These are phyloP conservation scores for Aphanomyces invadans DNA, from an alignment of 352 stramenopile species.

Conservation along the genomic window DNA sequence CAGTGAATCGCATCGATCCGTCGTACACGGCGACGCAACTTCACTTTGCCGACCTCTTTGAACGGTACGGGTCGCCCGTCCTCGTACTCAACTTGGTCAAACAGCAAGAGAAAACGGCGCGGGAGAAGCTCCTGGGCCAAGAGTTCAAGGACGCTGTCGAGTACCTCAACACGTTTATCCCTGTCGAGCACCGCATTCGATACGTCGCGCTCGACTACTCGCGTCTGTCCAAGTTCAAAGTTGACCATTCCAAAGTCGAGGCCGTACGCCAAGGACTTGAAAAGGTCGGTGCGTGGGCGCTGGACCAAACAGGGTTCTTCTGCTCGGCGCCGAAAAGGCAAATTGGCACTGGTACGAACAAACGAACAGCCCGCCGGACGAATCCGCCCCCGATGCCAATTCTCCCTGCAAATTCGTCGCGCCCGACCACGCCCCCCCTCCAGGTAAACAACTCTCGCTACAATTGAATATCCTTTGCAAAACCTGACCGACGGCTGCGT, in stretches of 20 bases:
- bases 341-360: constrained; percentile 53
- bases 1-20: constrained; percentile 94
- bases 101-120: constrained; percentile 93
- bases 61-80: constrained; percentile 94
- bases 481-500: too few species aligned
- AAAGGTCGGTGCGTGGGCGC: constrained; percentile 92
- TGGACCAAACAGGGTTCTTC: constrained; percentile 97
- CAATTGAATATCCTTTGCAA: too few species aligned
- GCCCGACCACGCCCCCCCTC: not conserved
- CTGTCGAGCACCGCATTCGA: constrained; percentile 88
- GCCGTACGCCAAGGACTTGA: constrained; percentile 63
- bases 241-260: constrained; percentile 53
- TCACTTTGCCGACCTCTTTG: constrained; percentile 92
- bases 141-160: constrained; percentile 97
- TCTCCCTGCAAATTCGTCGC: not conserved
- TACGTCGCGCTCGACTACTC: constrained; percentile 97
- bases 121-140: constrained; percentile 96
- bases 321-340: constrained; percentile 85
- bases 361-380: constrained; percentile 32
- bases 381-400: constrained; percentile 1
- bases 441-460: too few species aligned
- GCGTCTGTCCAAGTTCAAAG: constrained; percentile 91
- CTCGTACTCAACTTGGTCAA: constrained; percentile 98
- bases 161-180: constrained; percentile 95
- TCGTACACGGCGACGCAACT: constrained; percentile 93